A percentile compares a stretch with the other conserved stretches of the same genome.
These are phyloP conservation scores for Digitaria exilis DNA, from an alignment of 202 grass and related monocot genomes.

Conservation along the genomic window DNA sequence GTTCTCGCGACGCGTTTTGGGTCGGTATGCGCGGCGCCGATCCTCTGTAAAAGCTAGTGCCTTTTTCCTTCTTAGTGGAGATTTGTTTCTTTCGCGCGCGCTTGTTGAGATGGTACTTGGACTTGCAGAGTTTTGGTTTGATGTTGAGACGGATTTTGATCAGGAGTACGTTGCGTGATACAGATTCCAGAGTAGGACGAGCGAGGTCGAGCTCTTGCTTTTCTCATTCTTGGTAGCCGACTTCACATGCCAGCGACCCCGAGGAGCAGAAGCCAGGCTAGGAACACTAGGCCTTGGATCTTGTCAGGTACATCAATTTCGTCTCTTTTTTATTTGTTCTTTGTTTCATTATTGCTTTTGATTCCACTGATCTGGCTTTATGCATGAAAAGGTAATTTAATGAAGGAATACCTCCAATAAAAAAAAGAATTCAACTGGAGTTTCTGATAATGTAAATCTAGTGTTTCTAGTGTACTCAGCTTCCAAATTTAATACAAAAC, in stretches of 20 bases:
- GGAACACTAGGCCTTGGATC: slow-evolving; percentile 65
- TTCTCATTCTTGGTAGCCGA: slow-evolving; percentile 32
- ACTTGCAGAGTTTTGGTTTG: not conserved
- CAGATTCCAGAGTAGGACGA: slow-evolving; percentile 29
- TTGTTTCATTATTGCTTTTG: not conserved
- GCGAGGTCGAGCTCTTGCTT: slow-evolving; percentile 18
- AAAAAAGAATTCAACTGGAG: not conserved
- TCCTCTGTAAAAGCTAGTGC: not conserved
- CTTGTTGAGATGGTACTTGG: not conserved
- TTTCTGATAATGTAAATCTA: not conserved
- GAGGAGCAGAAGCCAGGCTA: slow-evolving; percentile 56
- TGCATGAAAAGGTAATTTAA: not conserved
- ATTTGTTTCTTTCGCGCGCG: not conserved
- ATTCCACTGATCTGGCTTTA: not conserved
- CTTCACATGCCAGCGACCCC: slow-evolving; percentile 66
- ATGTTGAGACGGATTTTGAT: slow-evolving; percentile 4
- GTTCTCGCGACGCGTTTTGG: not conserved
- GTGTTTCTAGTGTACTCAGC: not conserved
- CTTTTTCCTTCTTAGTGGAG: not conserved
- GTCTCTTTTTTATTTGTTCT: not conserved
- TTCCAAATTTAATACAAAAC: not conserved
- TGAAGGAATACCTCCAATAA: not conserved
- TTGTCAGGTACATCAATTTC: slow-evolving; percentile 50
- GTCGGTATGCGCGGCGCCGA: not conserved
- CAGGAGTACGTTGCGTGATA: not conserved